phyloP scores from a whole-genome alignment of 1,139 yeast species.

The Yamadazyma atlantica region DNA sequence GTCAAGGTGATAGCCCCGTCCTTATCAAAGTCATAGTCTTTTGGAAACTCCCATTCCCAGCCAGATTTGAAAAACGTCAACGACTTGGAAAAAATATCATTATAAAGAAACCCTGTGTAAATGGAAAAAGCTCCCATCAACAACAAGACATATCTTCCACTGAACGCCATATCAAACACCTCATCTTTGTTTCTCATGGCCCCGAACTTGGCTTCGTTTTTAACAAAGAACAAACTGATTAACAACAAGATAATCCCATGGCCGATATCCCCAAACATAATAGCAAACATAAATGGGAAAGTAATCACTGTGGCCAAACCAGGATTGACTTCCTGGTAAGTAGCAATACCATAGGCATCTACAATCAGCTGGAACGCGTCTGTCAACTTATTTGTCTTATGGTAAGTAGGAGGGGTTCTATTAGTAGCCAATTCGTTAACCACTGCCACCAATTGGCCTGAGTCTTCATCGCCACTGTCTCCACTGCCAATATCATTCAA shows the following conservation, averaged over 20 bases:
- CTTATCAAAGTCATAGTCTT: conserved; percentile 60
- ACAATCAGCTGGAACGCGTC: conserved; percentile 88
- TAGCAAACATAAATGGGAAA: conserved; percentile 98
- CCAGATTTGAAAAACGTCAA: conserved; percentile 85
- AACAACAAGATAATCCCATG: conserved; percentile 82
- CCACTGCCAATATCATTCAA: conserved; percentile 16
- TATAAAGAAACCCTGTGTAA: conserved; percentile 90
- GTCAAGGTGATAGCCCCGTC: conserved; percentile 44
- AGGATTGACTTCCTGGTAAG: conserved; percentile 94
- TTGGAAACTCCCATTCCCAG: conserved; percentile 81
- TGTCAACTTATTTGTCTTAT: conserved; percentile 88
- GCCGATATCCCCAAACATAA: conserved; percentile 98
- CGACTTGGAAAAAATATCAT: conserved; percentile 88
- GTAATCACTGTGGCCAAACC: conserved; percentile 94
- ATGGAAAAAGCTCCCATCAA: conserved; percentile 93
- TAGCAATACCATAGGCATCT: conserved; percentile 93
- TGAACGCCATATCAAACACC: conserved; percentile 93
- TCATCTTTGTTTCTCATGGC: conserved; percentile 78
- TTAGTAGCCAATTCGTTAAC: conserved; percentile 80
- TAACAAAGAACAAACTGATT: conserved; percentile 69
- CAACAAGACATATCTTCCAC: conserved; percentile 85
- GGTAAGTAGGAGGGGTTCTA: conserved; percentile 90
- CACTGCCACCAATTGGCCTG: conserved; percentile 47
- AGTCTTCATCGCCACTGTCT: conserved; percentile 23
- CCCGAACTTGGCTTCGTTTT: conserved; percentile 65